These are phyloP conservation scores for Hordeum marinum DNA, from an alignment of 176 grass and related monocot species.

Conservation along the genomic window DNA sequence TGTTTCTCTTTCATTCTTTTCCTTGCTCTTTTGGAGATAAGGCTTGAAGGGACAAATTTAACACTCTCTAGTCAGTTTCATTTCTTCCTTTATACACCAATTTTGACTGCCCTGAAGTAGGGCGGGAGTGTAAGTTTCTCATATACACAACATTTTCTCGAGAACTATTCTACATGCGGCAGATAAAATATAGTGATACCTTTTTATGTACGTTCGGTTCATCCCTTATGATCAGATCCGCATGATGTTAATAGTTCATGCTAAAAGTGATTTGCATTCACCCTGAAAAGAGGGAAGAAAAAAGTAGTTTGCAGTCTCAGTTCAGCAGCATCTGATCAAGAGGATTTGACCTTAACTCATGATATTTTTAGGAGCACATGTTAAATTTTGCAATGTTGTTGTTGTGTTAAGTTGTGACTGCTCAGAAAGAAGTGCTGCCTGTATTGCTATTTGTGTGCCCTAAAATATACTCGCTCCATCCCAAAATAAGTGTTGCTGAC, in stretches of 20 bases:
- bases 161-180: neutral
- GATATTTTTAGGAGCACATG: neutral
- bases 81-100: neutral
- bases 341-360: neutral
- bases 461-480: neutral
- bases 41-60: neutral
- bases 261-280: neutral
- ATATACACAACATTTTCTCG: neutral
- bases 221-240: neutral
- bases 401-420: neutral
- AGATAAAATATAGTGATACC: neutral
- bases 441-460: neutral
- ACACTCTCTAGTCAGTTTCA: neutral
- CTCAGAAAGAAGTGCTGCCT: neutral
- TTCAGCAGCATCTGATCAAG: neutral
- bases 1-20: neutral
- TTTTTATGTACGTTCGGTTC: neutral
- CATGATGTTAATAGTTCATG: neutral
- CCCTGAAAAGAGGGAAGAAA: neutral
- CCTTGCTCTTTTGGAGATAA: neutral
- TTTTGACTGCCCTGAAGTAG: slow-evolving; percentile 17
- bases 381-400: neutral
- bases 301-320: neutral
- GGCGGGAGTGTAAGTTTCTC: neutral
- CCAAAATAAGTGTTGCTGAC: too few species aligned